phyloP scores from a whole-genome alignment of 2,329 filamentous ascomycete genomes.

The Cephalotrichum gorgonifer region DNA sequence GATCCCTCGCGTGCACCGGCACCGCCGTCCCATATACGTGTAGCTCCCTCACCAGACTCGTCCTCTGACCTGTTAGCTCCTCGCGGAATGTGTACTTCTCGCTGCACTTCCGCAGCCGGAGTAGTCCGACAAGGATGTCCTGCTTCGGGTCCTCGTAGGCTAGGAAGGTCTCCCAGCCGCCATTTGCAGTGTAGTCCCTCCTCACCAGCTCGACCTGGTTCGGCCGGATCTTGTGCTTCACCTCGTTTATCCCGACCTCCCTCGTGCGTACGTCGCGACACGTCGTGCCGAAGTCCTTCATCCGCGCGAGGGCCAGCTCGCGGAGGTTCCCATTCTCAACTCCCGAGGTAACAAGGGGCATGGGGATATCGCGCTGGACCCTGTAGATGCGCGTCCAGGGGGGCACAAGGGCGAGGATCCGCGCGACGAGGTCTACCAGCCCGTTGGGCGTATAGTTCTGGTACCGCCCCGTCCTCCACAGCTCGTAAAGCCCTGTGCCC shows the following conservation, averaged over 20 bases:
- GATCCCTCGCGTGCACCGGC: slow-evolving; percentile 91
- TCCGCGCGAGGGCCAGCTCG: slow-evolving; percentile 85
- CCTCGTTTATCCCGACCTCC: slow-evolving; percentile 97
- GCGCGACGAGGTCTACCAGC: slow-evolving; percentile 86
- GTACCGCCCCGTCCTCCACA: slow-evolving; percentile 94
- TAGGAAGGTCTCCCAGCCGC: slow-evolving; percentile 96
- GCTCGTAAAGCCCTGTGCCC: slow-evolving; percentile 89
- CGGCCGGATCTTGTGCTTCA: slow-evolving; percentile 96
- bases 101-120: slow-evolving; percentile 84
- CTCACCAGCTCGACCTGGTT: slow-evolving; percentile 93
- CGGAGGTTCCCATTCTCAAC: slow-evolving; percentile 96
- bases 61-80: slow-evolving; percentile 77
- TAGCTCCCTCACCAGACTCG: slow-evolving; percentile 84
- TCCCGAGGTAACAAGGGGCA: slow-evolving; percentile 96
- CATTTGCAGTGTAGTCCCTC: slow-evolving; percentile 88
- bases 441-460: slow-evolving; percentile 99
- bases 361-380: slow-evolving; percentile 97
- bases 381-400: slow-evolving; percentile 99
- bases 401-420: slow-evolving; percentile 89
- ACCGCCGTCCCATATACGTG: slow-evolving; percentile 97
- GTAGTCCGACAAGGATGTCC: slow-evolving; percentile 86
- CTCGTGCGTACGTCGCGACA: slow-evolving; percentile 94
- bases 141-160: slow-evolving; percentile 98
- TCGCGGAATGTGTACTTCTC: slow-evolving; percentile 84
- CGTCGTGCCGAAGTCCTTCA: slow-evolving; percentile 98